Evolutionary conservation across 441 rosid genomes (phyloP), one percentile per base, ranked within the genome.

Genomic region (Bocquillonia castaneifolia): DNA sequence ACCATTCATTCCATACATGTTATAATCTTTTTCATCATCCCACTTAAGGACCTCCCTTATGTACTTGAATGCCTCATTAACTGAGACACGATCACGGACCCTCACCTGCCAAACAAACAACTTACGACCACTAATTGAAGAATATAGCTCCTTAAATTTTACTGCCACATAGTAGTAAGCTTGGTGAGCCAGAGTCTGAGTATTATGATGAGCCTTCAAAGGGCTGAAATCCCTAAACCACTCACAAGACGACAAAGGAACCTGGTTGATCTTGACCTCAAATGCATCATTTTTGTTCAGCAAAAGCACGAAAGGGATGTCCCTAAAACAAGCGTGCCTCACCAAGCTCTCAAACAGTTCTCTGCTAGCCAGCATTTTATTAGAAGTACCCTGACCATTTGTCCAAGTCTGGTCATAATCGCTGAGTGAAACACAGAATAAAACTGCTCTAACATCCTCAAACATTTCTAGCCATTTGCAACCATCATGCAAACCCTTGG

Each of bases 381-480:
- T 91, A 6, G 83, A 59, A 0, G 78, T 70, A 44, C 84, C 84
- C 34, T 71, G 65, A 61, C 74, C 75, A 36, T 79, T 81, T 0
- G 84, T 65, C 47, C 84, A 57, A 42, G 83, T 73, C 69, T 85
- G 90, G 66, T 91, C 98, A 63, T 88, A 93, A 74, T 93, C 96
- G 31, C 89, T 82, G 57, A 93, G 81, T 50, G 97, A 80, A n/a
- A 91, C 82, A 37, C 97, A 89, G 88, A 93, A 89, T 53, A 89
- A 72, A 18, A 93, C 81, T 14, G 81, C 89, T 5, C 93, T 78
- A 66, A 91, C 97, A 5, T 93, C 98, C 89, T 91, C 97, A 29
- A 93, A 91, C 97, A 93, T 93, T 73, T 89, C 96, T 6, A 93
- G 84, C 98, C 96, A 91, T 77, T 93, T 93, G 86, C 95, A 93